These are phyloP conservation scores for Coemansia sp. DNA, from an alignment of 371 early-diverging fungal species.

Conservation along the genomic window DNA sequence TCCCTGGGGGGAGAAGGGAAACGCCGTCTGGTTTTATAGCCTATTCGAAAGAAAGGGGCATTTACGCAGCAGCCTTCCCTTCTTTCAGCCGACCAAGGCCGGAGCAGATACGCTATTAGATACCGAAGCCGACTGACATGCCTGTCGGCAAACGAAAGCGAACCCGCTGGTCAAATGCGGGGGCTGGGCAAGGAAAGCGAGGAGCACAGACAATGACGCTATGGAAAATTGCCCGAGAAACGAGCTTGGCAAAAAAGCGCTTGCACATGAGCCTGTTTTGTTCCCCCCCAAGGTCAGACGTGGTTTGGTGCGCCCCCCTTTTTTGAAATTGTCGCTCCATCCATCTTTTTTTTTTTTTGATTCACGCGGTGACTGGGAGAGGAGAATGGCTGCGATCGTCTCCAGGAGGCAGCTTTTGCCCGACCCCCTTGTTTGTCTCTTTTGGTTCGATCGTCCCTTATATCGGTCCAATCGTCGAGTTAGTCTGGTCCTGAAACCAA, in stretches of 20 bases:
- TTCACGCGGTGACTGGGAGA: neutral
- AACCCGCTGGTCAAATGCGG: slow-evolving; percentile 1
- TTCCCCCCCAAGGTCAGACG: neutral
- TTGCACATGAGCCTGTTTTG: neutral
- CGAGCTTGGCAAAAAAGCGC: neutral
- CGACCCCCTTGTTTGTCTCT: neutral
- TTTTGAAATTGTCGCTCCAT: neutral
- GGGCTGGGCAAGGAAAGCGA: neutral
- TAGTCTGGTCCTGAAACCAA: neutral
- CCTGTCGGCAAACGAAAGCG: neutral
- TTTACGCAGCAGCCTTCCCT: too few species aligned
- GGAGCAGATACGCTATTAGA: neutral
- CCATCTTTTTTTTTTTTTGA: neutral
- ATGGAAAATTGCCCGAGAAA: neutral
- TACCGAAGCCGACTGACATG: neutral
- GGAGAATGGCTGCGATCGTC: too few species aligned
- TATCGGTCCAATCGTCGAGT: neutral
- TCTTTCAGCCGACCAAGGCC: too few species aligned
- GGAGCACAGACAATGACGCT: neutral
- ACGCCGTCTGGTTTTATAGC: too few species aligned
- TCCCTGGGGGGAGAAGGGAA: too few species aligned
- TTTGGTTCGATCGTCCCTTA: neutral
- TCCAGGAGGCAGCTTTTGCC: neutral
- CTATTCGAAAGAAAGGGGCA: too few species aligned
- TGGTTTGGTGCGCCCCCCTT: neutral